These are phyloP conservation scores for Aureobasidium sp. DNA, from an alignment of 2,329 filamentous ascomycete genomes.

Conservation along the genomic window DNA sequence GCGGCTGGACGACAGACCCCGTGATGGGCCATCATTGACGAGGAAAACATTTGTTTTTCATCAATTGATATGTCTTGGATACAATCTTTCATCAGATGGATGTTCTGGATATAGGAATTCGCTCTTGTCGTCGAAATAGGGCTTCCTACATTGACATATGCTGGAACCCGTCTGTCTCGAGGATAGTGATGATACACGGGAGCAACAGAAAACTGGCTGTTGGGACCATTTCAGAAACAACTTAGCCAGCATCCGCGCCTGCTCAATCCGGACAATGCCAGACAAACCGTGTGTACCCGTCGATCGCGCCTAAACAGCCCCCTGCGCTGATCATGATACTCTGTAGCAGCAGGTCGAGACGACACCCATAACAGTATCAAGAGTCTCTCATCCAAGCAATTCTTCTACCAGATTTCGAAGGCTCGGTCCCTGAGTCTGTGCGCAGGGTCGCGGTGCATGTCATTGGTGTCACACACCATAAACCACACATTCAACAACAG, in stretches of 20 bases:
- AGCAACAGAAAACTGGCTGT: not conserved
- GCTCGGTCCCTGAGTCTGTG: constrained; percentile 1
- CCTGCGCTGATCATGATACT: not conserved
- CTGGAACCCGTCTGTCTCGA: not conserved
- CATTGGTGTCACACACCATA: not conserved
- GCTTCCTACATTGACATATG: constrained; percentile 5
- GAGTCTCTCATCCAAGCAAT: constrained; percentile 1
- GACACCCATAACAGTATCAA: not conserved
- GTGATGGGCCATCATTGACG: not conserved
- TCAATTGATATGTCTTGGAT: not conserved
- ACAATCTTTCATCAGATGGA: not conserved
- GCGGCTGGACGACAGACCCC: not conserved
- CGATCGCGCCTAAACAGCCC: not conserved
- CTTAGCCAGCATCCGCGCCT: not conserved
- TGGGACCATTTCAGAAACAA: constrained; percentile 3
- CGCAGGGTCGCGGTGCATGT: constrained; percentile 1
- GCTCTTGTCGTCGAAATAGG: not conserved
- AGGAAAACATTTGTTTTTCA: not conserved
- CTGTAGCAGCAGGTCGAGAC: constrained; percentile 2
- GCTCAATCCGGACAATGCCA: constrained; percentile 6
- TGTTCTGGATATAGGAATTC: not conserved
- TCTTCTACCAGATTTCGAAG: constrained; percentile 2
- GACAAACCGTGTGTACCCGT: not conserved
- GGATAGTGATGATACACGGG: not conserved
- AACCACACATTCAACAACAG: not conserved